Percentiles rank a stretch among this genome's conserved stretches.
Conservation (phyloP, 345 rosid genomes). For the Dovyalis caffra region DNA sequence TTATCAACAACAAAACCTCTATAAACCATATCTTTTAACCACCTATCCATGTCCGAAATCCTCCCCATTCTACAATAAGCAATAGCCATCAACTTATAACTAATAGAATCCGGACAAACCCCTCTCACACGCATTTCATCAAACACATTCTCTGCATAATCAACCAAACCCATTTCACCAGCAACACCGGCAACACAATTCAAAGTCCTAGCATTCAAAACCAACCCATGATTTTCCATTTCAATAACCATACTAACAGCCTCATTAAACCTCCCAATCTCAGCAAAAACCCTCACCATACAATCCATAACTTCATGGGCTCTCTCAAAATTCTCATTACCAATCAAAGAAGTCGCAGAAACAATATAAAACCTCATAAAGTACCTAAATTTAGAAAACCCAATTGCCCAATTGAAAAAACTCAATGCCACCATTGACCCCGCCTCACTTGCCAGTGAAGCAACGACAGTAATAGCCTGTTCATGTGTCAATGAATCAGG, state of each 20-base stretch:
- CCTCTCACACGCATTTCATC: conserved; percentile 77
- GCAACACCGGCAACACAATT: conserved; percentile 48
- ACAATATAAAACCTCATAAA: conserved; percentile 81
- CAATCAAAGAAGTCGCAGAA: conserved; percentile 51
- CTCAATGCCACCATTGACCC: conserved; percentile 82
- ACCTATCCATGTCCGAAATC: conserved; percentile 61
- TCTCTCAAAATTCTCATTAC: conserved; percentile 57
- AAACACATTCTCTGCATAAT: conserved; percentile 62
- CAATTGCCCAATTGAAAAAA: conserved; percentile 75
- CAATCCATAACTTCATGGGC: conserved; percentile 66
- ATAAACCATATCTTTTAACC: conserved; percentile 64
- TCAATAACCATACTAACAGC: conserved; percentile 71
- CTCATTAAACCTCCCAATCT: conserved; percentile 67
- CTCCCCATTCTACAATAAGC: conserved; percentile 57
- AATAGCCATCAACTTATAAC: conserved; percentile 64
- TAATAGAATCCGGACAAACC: conserved; percentile 49
- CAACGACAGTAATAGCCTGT: conserved; percentile 66
- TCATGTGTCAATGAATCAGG: conserved; percentile 59
- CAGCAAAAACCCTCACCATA: conserved; percentile 69
- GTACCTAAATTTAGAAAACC: conserved; percentile 53
- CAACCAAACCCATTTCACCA: conserved; percentile 46
- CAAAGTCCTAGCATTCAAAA: conserved; percentile 38
- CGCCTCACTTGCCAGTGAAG: conserved; percentile 68
- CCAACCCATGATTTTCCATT: conserved; percentile 69
- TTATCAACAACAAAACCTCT: conserved; percentile 63